Evolutionary conservation across 2,329 filamentous ascomycete genomes (phyloP), one percentile per base, ranked within the genome.

Genomic region (Cladosporium sphaerospermum): DNA sequence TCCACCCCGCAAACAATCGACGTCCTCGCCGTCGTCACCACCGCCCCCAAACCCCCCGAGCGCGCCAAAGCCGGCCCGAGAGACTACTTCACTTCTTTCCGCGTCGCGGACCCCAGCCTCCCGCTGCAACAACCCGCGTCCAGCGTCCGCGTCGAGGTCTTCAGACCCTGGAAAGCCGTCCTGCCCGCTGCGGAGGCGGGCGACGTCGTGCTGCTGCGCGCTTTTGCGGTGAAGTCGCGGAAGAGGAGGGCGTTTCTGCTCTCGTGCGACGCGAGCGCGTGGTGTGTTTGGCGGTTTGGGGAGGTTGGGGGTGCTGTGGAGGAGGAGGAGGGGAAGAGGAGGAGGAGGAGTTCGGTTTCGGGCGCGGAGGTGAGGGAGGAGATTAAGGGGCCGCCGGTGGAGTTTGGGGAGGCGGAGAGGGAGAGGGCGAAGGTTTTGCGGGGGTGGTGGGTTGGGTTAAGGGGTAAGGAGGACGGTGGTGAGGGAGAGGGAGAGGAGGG

Each of bases 271-370:
- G 67, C 70, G 45, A 74, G 71, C 50, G 50, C 16, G 5, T 78
- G 75, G 75, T 75, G 72, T 53, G 74, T 76, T 2, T 78, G 74
- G 73, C 62, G 71, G 3, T 73, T 61, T 50, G 62, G 59, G 1
- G 45, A 45, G 44, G 18, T 33, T 13, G 40, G 32, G 14, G 58
- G 58, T 23, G 51, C 45, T 13, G 57, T 64, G 54, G 63, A 56
- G 4, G 61, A 31, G 4, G 33, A 50, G 3, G 43, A 19, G 9
- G 54, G 53, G 23, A 56, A 55, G 45, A 41, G 64, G 16, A 56
- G 58, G 54, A 39, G 36, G 36, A 28, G 23, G 23, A 28, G 23
- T 2, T 28, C 23, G 23, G 45, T 48, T 9, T 28, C 52, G n/a
- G 42, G 53, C 13, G 44, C 45, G 7, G 52, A 52, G 23, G 61